Percentiles rank a stretch among this genome's conserved stretches.
phyloP scores from a whole-genome alignment of 331 rosid genomes.

The Erythrophleum ivorense region DNA sequence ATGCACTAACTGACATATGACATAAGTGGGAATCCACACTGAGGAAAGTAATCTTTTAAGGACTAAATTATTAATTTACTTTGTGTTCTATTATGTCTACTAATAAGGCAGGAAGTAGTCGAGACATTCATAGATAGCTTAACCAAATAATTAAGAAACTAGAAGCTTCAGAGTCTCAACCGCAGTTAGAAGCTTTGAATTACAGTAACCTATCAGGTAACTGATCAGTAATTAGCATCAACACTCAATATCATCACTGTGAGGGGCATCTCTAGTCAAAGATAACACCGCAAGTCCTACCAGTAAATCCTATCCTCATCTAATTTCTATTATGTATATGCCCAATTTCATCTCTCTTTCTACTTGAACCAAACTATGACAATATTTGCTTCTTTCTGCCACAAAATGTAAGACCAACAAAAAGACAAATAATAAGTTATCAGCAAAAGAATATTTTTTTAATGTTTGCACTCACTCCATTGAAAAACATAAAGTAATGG shows the following conservation, averaged over 20 bases:
- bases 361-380: not conserved
- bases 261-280: not conserved
- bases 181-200: constrained; percentile 8
- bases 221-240: not conserved
- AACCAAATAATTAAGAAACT: not conserved
- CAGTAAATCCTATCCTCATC: constrained; percentile 17
- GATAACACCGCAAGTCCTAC: constrained; percentile 19
- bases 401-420: constrained; percentile 7
- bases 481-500: constrained; percentile 20
- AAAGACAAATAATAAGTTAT: not conserved
- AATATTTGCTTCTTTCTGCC: not conserved
- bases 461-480: constrained; percentile 14
- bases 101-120: not conserved
- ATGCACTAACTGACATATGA: not conserved
- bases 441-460: not conserved
- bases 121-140: constrained; percentile 5
- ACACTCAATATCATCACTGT: not conserved
- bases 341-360: not conserved
- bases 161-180: not conserved
- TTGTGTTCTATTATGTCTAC: not conserved
- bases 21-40: not conserved
- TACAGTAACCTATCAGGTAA: not conserved
- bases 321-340: not conserved
- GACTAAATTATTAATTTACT: not conserved
- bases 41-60: not conserved